Percentiles rank a stretch among this genome's conserved stretches.
These are phyloP conservation scores for Ramalina peruviana DNA, from an alignment of 495 filamentous ascomycete genomes.

Conservation along the genomic window DNA sequence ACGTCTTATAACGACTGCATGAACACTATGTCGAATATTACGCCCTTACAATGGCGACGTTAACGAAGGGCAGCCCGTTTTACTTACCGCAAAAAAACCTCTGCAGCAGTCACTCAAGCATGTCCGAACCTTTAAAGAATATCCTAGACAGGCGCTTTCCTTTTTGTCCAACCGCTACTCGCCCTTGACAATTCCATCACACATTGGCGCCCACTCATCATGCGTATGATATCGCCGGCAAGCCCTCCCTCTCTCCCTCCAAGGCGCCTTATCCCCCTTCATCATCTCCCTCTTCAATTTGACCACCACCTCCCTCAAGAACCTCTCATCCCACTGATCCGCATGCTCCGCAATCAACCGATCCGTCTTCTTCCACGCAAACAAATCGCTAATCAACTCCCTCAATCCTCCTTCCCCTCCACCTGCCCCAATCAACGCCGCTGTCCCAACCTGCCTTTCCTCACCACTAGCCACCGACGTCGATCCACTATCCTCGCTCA, in stretches of 20 bases:
- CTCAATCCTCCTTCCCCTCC: conserved; percentile 14
- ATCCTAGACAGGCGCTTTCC: too few species aligned
- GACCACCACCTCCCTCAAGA: conserved; percentile 14
- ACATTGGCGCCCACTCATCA: conserved; percentile 5
- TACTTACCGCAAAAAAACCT: background rate
- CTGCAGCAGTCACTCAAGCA: background rate
- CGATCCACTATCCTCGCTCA: background rate
- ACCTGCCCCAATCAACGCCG: background rate
- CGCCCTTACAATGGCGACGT: too few species aligned
- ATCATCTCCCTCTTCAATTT: conserved; percentile 13
- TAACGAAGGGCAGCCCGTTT: too few species aligned
- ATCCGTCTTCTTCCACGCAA: conserved; percentile 36
- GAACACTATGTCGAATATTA: too few species aligned
- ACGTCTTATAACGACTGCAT: too few species aligned
- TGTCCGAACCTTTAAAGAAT: too few species aligned
- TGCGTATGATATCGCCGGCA: conserved; percentile 16
- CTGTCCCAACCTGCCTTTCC: background rate
- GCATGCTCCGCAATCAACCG: conserved; percentile 25
- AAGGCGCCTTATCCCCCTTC: conserved; percentile 9
- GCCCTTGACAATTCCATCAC: conserved; percentile 1
- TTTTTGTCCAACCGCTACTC: background rate
- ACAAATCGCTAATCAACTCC: conserved; percentile 30
- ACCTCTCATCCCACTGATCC: conserved; percentile 21
- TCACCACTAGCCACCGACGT: background rate
- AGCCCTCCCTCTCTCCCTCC: conserved; percentile 5